A percentile compares a stretch with the other conserved stretches of the same genome.
Conservation (phyloP, 345 rosid species). For the Eucalyptus globulus region DNA sequence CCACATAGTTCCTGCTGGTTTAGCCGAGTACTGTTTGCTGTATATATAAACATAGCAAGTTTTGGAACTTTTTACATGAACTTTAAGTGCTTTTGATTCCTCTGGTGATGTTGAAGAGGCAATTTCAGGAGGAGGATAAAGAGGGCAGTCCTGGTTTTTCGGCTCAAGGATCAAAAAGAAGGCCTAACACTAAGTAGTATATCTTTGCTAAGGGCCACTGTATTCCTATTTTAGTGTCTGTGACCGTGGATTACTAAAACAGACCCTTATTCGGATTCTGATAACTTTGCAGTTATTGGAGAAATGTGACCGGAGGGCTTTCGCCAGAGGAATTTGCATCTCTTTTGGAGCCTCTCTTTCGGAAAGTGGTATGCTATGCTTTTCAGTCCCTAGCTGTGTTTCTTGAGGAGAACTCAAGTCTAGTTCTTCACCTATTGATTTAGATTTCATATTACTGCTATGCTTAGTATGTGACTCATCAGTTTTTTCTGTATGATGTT, state of each 20-base stretch:
- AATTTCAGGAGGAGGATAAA: background rate
- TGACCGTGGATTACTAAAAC: background rate
- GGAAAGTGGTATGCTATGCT: slow-evolving; percentile 4
- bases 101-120: background rate
- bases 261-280: background rate
- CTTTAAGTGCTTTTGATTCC: background rate
- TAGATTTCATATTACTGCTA: background rate
- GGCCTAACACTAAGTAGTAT: background rate
- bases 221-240: background rate
- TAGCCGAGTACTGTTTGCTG: background rate
- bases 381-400: background rate
- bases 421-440: background rate
- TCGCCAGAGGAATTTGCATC: background rate
- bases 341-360: slow-evolving; percentile 12
- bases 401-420: background rate
- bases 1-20: background rate
- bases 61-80: background rate
- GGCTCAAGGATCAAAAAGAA: background rate
- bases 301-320: slow-evolving; percentile 1
- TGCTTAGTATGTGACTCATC: background rate
- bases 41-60: background rate
- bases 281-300: slow-evolving; percentile 2
- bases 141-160: background rate
- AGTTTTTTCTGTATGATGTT: background rate
- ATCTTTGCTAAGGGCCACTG: background rate